These are phyloP conservation scores for Saussurea involucrata DNA, from an alignment of 129 eudicot species.

Conservation along the genomic window DNA sequence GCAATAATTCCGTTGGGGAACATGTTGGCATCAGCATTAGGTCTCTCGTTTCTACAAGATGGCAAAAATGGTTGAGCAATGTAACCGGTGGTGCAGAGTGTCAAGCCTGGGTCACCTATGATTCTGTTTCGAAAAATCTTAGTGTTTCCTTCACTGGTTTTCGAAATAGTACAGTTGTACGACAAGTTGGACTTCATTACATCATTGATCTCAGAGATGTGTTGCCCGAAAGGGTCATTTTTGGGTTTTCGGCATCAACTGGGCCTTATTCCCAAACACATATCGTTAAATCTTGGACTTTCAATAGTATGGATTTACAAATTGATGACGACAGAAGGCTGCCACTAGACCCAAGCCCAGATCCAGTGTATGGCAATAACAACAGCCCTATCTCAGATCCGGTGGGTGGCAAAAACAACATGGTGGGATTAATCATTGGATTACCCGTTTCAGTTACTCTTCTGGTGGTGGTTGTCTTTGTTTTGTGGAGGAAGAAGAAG, in stretches of 20 bases:
- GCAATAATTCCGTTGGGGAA: not conserved
- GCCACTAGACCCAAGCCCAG: not conserved
- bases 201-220: conserved; percentile 19
- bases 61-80: conserved; percentile 23
- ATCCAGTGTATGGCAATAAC: too few species aligned
- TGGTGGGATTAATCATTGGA: conserved; percentile 14
- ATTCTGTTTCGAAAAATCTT: conserved; percentile 23
- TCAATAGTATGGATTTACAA: conserved; percentile 3
- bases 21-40: conserved; percentile 43
- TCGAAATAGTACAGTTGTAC: not conserved
- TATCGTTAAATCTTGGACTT: conserved; percentile 23
- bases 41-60: conserved; percentile 3
- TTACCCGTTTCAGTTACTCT: not conserved
- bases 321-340: not conserved
- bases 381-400: not conserved
- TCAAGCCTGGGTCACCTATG: conserved; percentile 41
- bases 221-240: conserved; percentile 22
- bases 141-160: conserved; percentile 23
- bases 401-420: not conserved
- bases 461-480: not conserved
- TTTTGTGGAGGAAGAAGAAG: conserved; percentile 9
- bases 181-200: conserved; percentile 4
- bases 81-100: conserved; percentile 8
- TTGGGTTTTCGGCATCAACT: conserved; percentile 35
- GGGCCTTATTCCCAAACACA: not conserved